Percentiles rank a stretch among this genome's conserved stretches.
Evolutionary conservation across 2,329 filamentous ascomycete genomes (phyloP).

Genomic region (Botrytis elliptica): DNA sequence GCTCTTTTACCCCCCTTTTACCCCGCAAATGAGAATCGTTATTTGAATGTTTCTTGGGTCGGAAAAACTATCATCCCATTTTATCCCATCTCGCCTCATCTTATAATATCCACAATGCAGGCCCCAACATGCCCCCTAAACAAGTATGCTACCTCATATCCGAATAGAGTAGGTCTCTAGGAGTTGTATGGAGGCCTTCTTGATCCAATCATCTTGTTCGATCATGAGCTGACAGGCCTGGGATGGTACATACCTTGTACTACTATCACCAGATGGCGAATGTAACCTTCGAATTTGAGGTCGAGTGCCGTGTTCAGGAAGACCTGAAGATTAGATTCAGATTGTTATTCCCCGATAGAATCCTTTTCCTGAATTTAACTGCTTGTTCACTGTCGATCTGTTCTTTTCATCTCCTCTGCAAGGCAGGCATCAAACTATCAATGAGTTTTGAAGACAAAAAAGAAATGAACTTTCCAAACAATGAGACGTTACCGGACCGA

Average conservation of each 20-base stretch:
- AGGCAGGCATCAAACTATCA: background rate
- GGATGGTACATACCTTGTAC: background rate
- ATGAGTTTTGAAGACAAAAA: background rate
- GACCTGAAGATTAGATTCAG: background rate
- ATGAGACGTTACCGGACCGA: background rate
- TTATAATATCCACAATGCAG: background rate
- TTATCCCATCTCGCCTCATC: background rate
- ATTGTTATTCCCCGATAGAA: background rate
- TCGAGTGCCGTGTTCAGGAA: background rate
- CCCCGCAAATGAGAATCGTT: background rate
- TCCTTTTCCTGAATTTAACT: background rate
- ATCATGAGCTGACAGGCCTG: background rate
- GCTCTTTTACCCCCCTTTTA: background rate
- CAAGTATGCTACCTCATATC: background rate
- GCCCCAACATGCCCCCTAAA: background rate
- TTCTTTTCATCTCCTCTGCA: background rate
- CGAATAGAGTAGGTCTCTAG: background rate
- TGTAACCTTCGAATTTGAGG: background rate
- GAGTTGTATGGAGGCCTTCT: background rate
- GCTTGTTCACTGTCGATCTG: background rate
- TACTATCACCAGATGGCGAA: conserved; percentile 4
- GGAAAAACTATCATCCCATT: background rate
- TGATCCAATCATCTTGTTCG: background rate
- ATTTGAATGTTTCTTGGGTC: background rate
- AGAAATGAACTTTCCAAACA: background rate